A percentile compares a stretch with the other conserved stretches of the same genome.
phyloP scores from a whole-genome alignment of 306 rosid species.

The Leucaena leucocephala region DNA sequence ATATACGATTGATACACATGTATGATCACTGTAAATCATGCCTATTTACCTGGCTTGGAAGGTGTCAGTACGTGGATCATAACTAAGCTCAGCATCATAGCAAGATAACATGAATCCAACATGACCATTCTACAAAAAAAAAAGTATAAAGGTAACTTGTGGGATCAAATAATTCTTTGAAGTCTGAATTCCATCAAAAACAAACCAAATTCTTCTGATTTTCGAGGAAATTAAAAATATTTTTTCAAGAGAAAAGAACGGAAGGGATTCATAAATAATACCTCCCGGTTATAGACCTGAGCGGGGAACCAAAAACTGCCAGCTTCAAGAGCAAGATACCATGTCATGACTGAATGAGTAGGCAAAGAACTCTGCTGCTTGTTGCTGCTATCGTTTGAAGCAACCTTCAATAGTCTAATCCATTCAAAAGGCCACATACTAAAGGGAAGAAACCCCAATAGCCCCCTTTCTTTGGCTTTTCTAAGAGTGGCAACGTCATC shows the following conservation, averaged over 20 bases:
- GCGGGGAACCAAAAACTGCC: constrained; percentile 89
- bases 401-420: constrained; percentile 61
- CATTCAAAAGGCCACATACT: constrained; percentile 75
- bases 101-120: constrained; percentile 96
- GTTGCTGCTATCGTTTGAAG: constrained; percentile 32
- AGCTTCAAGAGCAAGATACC: constrained; percentile 88
- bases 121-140: constrained; percentile 79
- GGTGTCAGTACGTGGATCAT: constrained; percentile 73
- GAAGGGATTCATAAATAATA: constrained; percentile 39
- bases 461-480: constrained; percentile 58
- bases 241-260: not conserved
- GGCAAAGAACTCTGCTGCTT: constrained; percentile 55
- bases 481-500: constrained; percentile 43
- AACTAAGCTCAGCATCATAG: constrained; percentile 92
- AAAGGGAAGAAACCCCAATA: constrained; percentile 59
- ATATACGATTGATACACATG: not conserved
- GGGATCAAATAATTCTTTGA: constrained; percentile 8
- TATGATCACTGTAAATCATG: constrained; percentile 19
- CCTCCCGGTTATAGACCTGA: constrained; percentile 97
- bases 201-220: constrained; percentile 10
- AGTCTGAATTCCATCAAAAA: constrained; percentile 11
- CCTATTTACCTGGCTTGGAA: constrained; percentile 87
- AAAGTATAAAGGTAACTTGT: constrained; percentile 19
- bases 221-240: not conserved
- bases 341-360: constrained; percentile 75